Conservation (phyloP, 805 yeast genomes). For the Zygosaccharomyces pseudorouxii region DNA sequence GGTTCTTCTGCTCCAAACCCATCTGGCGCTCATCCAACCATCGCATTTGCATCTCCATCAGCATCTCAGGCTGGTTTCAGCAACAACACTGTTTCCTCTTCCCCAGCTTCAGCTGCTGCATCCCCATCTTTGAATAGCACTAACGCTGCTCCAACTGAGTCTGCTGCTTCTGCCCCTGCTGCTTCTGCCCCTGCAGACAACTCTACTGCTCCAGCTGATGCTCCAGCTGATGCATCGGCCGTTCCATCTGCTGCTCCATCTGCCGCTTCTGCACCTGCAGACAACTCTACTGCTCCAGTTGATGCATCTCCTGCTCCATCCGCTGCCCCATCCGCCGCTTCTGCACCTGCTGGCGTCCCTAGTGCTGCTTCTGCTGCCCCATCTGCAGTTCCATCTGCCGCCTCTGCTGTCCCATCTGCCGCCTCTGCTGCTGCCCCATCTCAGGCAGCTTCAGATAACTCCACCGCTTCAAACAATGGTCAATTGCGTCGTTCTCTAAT, state of each 20-base stretch:
- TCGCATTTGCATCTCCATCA: conserved; percentile 3
- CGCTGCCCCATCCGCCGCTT: background rate
- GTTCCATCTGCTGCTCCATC: background rate
- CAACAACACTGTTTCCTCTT: background rate
- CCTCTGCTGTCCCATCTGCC: conserved; percentile 9
- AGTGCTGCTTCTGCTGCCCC: conserved; percentile 17
- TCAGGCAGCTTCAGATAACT: background rate
- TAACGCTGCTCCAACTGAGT: background rate
- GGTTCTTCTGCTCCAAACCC: conserved; percentile 1
- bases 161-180: background rate
- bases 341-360: conserved; percentile 24
- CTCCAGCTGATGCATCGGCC: background rate
- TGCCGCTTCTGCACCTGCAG: background rate
- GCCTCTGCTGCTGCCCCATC: background rate
- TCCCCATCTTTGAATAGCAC: background rate
- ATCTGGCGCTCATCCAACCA: conserved; percentile 4
- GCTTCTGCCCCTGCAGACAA: background rate
- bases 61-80: background rate
- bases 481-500: background rate
- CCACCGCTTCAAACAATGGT: background rate
- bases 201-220: background rate
- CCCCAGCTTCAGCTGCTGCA: background rate
- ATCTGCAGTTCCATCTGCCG: conserved; percentile 16
- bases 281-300: conserved; percentile 1
- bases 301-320: conserved; percentile 11